Conservation (phyloP, 2,329 filamentous ascomycete genomes). For the Thermothelomyces thermophilus region DNA sequence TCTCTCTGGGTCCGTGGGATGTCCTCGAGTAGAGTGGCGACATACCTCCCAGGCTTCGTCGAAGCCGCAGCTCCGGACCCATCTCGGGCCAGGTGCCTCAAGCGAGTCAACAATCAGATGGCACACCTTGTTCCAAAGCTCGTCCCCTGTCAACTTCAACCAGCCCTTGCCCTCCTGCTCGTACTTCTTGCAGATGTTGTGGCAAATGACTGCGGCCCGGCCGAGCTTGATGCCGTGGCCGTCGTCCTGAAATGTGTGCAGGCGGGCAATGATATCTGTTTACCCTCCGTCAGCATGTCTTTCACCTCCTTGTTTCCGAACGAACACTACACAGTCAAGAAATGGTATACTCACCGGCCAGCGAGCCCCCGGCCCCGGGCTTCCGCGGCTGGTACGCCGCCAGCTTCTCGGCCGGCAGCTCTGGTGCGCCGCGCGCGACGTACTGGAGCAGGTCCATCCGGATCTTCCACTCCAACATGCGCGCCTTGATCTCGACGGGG, state of each 20-base stretch:
- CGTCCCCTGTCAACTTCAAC: constrained; percentile 47
- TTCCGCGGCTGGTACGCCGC: constrained; percentile 50
- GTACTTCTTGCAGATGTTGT: constrained; percentile 44
- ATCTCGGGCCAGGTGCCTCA: constrained; percentile 45
- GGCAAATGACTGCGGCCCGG: constrained; percentile 60
- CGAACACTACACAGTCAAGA: background rate
- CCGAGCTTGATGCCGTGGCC: constrained; percentile 75
- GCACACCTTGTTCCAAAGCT: constrained; percentile 54
- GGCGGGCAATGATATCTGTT: constrained; percentile 39
- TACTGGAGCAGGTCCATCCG: constrained; percentile 70
- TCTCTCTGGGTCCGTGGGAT: no score
- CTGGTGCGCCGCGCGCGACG: constrained; percentile 57
- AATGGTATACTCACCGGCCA: constrained; percentile 36
- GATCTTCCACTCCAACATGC: constrained; percentile 76
- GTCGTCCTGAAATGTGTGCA: constrained; percentile 58
- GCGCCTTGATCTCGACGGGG: constrained; percentile 51
- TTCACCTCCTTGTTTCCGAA: no score
- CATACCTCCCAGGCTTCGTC: constrained; percentile 56
- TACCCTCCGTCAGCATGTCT: background rate
- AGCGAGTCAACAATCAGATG: constrained; percentile 58
- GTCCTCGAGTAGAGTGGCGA: no score
- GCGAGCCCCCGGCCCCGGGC: constrained; percentile 29
- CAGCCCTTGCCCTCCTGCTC: constrained; percentile 37
- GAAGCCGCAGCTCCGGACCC: constrained; percentile 58
- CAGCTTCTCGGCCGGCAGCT: constrained; percentile 54